Conservation (phyloP, 83 land plant species). For the Picea abies region DNA sequence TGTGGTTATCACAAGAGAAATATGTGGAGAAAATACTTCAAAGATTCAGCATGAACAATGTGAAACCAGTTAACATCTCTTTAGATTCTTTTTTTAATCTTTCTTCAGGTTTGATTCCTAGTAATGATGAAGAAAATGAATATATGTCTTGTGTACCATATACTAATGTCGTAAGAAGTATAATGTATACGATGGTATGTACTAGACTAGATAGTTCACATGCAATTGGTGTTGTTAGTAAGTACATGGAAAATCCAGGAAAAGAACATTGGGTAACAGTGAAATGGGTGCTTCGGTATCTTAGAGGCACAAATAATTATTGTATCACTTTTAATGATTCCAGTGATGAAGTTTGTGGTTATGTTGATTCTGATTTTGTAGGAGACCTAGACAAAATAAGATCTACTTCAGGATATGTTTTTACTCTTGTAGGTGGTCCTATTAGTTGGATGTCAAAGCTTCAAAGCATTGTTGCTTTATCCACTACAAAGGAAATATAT, state of each 20-base stretch:
- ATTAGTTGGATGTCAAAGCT: conserved; percentile 21
- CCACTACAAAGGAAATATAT: neutral
- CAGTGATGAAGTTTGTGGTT: neutral
- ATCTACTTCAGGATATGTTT: conserved; percentile 19
- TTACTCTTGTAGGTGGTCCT: conserved; percentile 4
- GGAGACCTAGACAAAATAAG: conserved; percentile 2
- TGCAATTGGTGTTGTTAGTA: conserved; percentile 2
- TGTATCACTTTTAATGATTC: neutral
- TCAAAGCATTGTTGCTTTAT: conserved; percentile 16
- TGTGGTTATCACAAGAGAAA: too few species aligned
- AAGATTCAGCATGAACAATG: too few species aligned
- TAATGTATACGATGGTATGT: conserved; percentile 16
- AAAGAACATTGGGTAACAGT: conserved; percentile 7
- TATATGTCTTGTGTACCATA: neutral
- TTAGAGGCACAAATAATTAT: conserved; percentile 6
- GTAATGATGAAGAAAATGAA: neutral
- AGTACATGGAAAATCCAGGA: conserved; percentile 11
- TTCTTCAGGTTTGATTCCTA: neutral
- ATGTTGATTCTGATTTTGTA: conserved; percentile 17
- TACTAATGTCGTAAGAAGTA: neutral
- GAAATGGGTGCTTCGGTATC: conserved; percentile 5
- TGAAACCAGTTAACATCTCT: too few species aligned
- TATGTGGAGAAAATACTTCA: too few species aligned
- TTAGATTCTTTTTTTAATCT: neutral
- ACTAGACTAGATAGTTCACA: conserved; percentile 13